These are phyloP conservation scores for Aspergillus melleus DNA, from an alignment of 2,329 filamentous ascomycete species.

Conservation along the genomic window DNA sequence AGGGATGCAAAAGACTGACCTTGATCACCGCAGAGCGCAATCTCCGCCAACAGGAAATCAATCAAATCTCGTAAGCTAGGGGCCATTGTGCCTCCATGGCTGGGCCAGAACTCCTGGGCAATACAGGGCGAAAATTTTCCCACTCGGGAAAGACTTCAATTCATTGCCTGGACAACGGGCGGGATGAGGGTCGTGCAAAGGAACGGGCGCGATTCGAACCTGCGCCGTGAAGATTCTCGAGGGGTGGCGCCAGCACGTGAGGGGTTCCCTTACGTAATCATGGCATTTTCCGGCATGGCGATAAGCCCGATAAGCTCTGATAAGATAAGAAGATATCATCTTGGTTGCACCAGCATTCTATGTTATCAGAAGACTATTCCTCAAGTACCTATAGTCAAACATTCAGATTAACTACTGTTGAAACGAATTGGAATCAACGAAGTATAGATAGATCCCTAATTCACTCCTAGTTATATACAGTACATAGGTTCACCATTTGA, in stretches of 20 bases:
- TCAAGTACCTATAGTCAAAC: no score
- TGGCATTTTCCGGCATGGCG: background rate
- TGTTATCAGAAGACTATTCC: no score
- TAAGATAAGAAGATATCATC: background rate
- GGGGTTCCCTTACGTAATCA: background rate
- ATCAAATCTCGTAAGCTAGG: slow-evolving; percentile 57
- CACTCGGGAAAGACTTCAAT: background rate
- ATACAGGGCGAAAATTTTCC: slow-evolving; percentile 6
- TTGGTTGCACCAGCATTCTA: no score
- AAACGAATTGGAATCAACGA: no score
- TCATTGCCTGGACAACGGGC: slow-evolving; percentile 8
- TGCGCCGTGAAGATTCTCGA: slow-evolving; percentile 15
- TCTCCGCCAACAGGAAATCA: slow-evolving; percentile 58
- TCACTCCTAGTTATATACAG: no score
- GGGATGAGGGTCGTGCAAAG: slow-evolving; percentile 5
- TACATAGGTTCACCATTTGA: no score
- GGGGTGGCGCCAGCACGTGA: slow-evolving; percentile 3
- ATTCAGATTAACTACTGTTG: no score
- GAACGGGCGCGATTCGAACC: slow-evolving; percentile 33
- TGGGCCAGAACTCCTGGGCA: background rate
- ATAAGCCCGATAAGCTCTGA: background rate
- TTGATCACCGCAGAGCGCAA: slow-evolving; percentile 59
- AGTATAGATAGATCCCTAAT: no score
- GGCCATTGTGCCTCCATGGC: slow-evolving; percentile 40
- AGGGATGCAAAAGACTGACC: slow-evolving; percentile 36